Evolutionary conservation across 768 basidiomycete species (phyloP), one percentile per base, ranked within the genome.

Genomic region (Russula olivacea): DNA sequence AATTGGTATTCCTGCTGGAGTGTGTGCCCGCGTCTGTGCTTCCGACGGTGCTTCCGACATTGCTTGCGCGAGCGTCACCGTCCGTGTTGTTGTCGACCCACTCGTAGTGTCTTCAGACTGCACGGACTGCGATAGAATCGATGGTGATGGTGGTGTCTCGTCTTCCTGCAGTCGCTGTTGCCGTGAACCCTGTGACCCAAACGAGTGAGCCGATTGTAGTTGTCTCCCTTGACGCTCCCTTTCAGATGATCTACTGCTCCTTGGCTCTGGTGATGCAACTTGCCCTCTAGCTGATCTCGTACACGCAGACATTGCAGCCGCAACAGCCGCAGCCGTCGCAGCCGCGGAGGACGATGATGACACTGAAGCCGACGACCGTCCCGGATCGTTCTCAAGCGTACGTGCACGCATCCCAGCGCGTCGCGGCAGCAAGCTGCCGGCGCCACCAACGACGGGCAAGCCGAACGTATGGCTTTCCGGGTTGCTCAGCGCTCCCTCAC

Each of bases 381-480:
- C n/a, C 30, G 36, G n/a, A 23, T 38, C 43, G 47, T 47, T 52
- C 43, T 64, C 63, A 0, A 64, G 58, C 47, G 58, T 64, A 17
- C 6, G 58, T 2, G 63, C 62, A 12, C 54, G 47, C 25, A 50
- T 32, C 19, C 64, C 60, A 0, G 50, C 34, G 57, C 71, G 47
- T 65, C 76, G 14, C 71, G 32, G 67, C 65, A 53, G 70, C 74
- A 69, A 75, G 72, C 56, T 75, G 69, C 71, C 79, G 71, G 59
- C 79, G 70, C 71, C 64, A 14, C 59, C 64, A 1, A 64, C 57
- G 10, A 85, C 74, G 0, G 79, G 79, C 45, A 83, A 80, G 14
- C 89, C 89, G 73, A 91, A 91, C 11, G 89, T 91, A 71, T 89
- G 80, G 70, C 88, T 88, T 69, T 89, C 87, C 0, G 79, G 77